Conservation (phyloP, 2,329 filamentous ascomycete genomes). For the Fusarium armeniacum region DNA sequence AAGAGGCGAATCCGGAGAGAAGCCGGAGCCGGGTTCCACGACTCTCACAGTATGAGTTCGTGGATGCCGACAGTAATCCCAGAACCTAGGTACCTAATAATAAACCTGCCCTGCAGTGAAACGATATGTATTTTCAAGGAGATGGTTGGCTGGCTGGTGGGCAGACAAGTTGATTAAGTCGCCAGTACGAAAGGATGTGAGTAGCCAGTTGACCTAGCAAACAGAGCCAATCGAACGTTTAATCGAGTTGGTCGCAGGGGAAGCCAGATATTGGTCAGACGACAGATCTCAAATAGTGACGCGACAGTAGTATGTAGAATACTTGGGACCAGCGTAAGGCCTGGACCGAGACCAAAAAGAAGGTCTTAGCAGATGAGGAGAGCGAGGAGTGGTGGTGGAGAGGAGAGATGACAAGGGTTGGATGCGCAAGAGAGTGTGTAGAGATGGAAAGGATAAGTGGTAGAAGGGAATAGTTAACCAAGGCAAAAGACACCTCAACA, state of each 20-base stretch:
- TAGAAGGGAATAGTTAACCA: conserved; percentile 14
- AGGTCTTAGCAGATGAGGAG: conserved; percentile 19
- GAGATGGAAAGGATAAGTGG: background rate
- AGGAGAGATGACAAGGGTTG: conserved; percentile 19
- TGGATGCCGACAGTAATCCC: conserved; percentile 16
- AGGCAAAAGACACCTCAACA: conserved; percentile 19
- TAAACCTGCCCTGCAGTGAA: conserved; percentile 13
- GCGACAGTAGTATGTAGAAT: conserved; percentile 38
- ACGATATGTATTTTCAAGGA: conserved; percentile 36
- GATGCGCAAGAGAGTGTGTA: background rate
- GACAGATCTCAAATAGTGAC: conserved; percentile 43
- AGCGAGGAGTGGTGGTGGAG: conserved; percentile 10
- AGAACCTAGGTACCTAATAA: conserved; percentile 18
- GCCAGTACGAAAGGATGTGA: conserved; percentile 35
- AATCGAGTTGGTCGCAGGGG: conserved; percentile 38
- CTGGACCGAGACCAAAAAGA: conserved; percentile 22
- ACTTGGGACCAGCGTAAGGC: conserved; percentile 39
- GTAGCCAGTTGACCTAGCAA: conserved; percentile 43
- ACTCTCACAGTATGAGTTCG: conserved; percentile 29
- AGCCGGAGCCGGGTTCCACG: conserved; percentile 44
- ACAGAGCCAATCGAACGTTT: conserved; percentile 39
- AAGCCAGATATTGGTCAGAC: conserved; percentile 43
- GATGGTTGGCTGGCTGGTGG: conserved; percentile 36
- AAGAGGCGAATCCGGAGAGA: conserved; percentile 47
- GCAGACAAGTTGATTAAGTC: conserved; percentile 39